Evolutionary conservation across 2,329 filamentous ascomycete species (phyloP).

Genomic region (Fonsecaea pedrosoi): DNA sequence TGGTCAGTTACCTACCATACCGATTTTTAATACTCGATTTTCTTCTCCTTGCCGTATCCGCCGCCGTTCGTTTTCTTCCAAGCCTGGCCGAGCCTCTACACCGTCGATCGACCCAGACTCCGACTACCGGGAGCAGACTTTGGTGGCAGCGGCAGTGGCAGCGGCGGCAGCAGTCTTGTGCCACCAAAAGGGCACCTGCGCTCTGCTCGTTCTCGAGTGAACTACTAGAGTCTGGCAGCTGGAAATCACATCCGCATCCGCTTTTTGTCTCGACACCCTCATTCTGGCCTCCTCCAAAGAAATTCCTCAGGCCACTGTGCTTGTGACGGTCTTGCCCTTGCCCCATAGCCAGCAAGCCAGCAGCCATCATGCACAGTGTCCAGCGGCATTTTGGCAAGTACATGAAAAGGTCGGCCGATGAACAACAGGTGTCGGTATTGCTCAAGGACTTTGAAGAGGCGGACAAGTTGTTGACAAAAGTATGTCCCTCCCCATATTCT

Average conservation of each 20-base stretch:
- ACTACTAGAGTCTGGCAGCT: conserved; percentile 3
- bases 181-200: conserved; percentile 3
- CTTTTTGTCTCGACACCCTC: conserved; percentile 9
- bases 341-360: conserved; percentile 2
- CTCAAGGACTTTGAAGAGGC: conserved; percentile 82
- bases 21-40: conserved; percentile 13
- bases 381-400: conserved; percentile 77
- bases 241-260: conserved; percentile 17
- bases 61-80: conserved; percentile 21
- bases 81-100: conserved; percentile 11
- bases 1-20: conserved; percentile 15
- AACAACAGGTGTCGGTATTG: conserved; percentile 75
- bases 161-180: conserved; percentile 10
- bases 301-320: conserved; percentile 13
- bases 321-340: conserved; percentile 23
- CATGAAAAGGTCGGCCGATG: conserved; percentile 73
- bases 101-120: conserved; percentile 9
- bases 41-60: background rate
- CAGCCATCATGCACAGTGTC: conserved; percentile 69
- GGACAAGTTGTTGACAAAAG: conserved; percentile 74
- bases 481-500: conserved; percentile 48
- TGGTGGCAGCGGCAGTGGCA: conserved; percentile 5
- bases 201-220: background rate
- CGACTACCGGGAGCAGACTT: background rate
- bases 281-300: conserved; percentile 17